Evolutionary conservation across 73 alveolate species (phyloP).

Genomic region (Tetrahymena borealis): DNA sequence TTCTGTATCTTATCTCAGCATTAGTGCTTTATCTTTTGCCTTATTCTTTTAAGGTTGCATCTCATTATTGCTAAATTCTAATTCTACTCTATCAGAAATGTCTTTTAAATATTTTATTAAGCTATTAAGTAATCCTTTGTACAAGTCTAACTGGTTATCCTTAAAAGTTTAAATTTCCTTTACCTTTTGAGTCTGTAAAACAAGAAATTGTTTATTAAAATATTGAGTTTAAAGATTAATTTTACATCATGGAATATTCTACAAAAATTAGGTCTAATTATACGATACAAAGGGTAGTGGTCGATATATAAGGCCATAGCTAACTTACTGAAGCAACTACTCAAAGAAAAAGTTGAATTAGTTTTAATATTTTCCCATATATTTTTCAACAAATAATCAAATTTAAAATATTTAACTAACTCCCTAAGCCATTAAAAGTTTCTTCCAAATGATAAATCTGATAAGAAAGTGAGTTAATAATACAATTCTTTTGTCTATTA

Average conservation of each 20-base stretch:
- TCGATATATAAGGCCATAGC: constrained; percentile 42
- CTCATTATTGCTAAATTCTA: neutral
- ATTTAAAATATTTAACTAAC: constrained; percentile 5
- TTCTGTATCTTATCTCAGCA: neutral
- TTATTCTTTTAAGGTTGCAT: neutral
- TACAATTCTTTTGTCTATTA: neutral
- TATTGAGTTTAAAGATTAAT: neutral
- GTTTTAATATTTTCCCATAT: constrained; percentile 34
- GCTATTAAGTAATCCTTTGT: neutral
- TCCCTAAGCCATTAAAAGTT: constrained; percentile 31
- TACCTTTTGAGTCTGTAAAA: neutral
- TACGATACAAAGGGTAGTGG: constrained; percentile 31
- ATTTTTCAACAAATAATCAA: constrained; percentile 15
- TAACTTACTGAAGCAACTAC: constrained; percentile 20
- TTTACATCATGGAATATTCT: neutral
- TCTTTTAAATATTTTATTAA: neutral
- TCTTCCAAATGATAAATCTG: constrained; percentile 44
- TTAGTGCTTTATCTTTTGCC: neutral
- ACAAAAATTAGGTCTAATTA: constrained; percentile 17
- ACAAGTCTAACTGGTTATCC: neutral
- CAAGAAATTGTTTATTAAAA: neutral
- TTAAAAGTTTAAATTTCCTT: neutral
- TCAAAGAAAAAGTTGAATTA: neutral
- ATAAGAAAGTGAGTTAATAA: constrained; percentile 17
- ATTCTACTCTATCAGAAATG: neutral